Conservation (phyloP, 139 green algal species). For the Helicosporidium sp. region DNA sequence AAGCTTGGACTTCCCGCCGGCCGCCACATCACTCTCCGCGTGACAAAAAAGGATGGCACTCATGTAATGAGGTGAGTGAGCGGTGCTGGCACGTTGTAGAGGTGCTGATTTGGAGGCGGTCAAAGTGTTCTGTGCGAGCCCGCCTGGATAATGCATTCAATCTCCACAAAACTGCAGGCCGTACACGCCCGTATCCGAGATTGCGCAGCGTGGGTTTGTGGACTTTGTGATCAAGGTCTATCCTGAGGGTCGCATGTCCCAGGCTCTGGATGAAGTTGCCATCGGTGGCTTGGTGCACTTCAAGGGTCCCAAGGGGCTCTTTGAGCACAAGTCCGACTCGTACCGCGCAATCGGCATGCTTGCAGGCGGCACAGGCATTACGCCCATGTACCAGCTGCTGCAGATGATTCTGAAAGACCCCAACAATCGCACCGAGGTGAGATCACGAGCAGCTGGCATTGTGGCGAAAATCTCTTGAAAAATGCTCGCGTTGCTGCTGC, state of each 20-base stretch:
- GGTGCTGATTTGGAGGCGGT: background rate
- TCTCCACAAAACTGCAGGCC: slow-evolving; percentile 6
- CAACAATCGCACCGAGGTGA: slow-evolving; percentile 38
- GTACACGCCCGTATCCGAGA: slow-evolving; percentile 58
- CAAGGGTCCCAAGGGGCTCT: slow-evolving; percentile 70
- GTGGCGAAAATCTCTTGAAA: slow-evolving; percentile 5
- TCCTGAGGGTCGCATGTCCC: slow-evolving; percentile 66
- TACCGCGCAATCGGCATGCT: slow-evolving; percentile 69
- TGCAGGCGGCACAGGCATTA: slow-evolving; percentile 83
- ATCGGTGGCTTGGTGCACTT: slow-evolving; percentile 60
- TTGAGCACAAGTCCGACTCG: slow-evolving; percentile 49
- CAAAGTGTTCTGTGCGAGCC: background rate
- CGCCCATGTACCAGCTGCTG: slow-evolving; percentile 76
- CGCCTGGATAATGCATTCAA: too few species aligned
- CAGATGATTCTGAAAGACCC: slow-evolving; percentile 40
- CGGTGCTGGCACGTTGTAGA: background rate
- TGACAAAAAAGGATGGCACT: slow-evolving; percentile 22
- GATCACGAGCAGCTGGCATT: background rate
- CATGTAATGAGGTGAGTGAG: background rate
- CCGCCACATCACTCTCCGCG: slow-evolving; percentile 61
- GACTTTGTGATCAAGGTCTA: slow-evolving; percentile 86
- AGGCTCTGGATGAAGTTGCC: slow-evolving; percentile 50
- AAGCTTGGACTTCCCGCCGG: slow-evolving; percentile 59
- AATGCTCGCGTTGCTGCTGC: too few species aligned
- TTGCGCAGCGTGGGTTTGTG: slow-evolving; percentile 33